phyloP scores from a whole-genome alignment of 768 basidiomycete species.

The Bullera alba region DNA sequence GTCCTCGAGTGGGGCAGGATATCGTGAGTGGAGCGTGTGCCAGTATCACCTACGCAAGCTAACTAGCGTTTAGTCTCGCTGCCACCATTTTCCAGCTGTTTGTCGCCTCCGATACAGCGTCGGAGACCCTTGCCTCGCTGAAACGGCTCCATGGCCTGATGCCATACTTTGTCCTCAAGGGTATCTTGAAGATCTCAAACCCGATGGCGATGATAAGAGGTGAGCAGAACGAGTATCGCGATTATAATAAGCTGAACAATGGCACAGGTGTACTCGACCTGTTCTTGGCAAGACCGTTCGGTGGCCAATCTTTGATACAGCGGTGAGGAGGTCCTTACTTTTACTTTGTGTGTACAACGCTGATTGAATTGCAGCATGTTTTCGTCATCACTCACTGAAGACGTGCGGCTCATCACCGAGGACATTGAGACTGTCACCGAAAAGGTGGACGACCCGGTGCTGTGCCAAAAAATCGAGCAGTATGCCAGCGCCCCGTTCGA shows the following conservation, averaged over 20 bases:
- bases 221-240: conserved; percentile 36
- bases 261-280: conserved; percentile 67
- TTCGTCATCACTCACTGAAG: conserved; percentile 81
- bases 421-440: conserved; percentile 81
- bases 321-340: too few species aligned
- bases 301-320: conserved; percentile 83
- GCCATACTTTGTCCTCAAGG: conserved; percentile 95
- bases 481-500: conserved; percentile 83
- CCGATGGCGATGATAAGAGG: conserved; percentile 94
- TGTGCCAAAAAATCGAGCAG: conserved; percentile 79
- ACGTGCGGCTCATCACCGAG: conserved; percentile 72
- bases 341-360: not conserved
- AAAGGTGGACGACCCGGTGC: conserved; percentile 77
- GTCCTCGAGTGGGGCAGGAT: conserved; percentile 96
- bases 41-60: too few species aligned
- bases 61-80: conserved; percentile 58
- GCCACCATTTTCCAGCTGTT: conserved; percentile 95
- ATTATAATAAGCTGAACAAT: not conserved
- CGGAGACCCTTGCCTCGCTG: conserved; percentile 75
- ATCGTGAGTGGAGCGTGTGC: conserved; percentile 69
- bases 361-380: conserved; percentile 66
- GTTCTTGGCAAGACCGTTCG: conserved; percentile 95
- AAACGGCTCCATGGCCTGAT: conserved; percentile 92
- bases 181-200: conserved; percentile 84
- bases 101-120: conserved; percentile 84